Percentiles rank a stretch among this genome's conserved stretches.
phyloP scores from a whole-genome alignment of 345 rosid genomes.

The Salix exigua region DNA sequence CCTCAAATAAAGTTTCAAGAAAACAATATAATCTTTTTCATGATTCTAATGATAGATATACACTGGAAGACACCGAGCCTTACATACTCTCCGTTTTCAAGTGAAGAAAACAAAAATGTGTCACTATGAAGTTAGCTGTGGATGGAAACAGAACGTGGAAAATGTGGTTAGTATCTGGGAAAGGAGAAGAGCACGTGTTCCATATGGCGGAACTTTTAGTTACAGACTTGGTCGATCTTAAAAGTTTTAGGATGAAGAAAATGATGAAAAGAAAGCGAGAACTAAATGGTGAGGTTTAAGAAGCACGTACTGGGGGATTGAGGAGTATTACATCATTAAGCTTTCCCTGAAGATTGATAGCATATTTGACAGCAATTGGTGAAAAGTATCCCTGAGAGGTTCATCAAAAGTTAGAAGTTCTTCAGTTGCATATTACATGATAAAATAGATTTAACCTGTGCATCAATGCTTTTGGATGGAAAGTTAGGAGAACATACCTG shows the following conservation, averaged over 20 bases:
- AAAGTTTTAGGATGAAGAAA: background rate
- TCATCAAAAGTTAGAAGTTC: conserved; percentile 9
- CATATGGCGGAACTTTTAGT: no score
- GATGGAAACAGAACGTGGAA: no score
- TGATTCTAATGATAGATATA: background rate
- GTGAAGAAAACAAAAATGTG: background rate
- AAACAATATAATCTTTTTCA: background rate
- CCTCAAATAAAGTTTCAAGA: background rate
- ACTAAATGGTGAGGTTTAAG: conserved; percentile 11
- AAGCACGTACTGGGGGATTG: conserved; percentile 74
- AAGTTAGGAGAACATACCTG: conserved; percentile 43
- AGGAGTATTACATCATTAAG: conserved; percentile 67
- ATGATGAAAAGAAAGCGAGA: background rate
- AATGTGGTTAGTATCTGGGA: no score
- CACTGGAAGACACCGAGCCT: background rate
- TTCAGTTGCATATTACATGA: background rate
- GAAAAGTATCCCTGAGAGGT: conserved; percentile 75
- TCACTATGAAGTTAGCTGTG: no score
- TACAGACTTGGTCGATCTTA: no score
- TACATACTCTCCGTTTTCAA: background rate
- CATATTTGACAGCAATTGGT: conserved; percentile 68
- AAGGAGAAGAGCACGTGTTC: no score
- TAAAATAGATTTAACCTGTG: background rate
- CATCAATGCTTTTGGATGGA: conserved; percentile 4
- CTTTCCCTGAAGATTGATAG: conserved; percentile 61